These are phyloP conservation scores for Penicillium rolfsii DNA, from an alignment of 2,329 filamentous ascomycete genomes.

Conservation along the genomic window DNA sequence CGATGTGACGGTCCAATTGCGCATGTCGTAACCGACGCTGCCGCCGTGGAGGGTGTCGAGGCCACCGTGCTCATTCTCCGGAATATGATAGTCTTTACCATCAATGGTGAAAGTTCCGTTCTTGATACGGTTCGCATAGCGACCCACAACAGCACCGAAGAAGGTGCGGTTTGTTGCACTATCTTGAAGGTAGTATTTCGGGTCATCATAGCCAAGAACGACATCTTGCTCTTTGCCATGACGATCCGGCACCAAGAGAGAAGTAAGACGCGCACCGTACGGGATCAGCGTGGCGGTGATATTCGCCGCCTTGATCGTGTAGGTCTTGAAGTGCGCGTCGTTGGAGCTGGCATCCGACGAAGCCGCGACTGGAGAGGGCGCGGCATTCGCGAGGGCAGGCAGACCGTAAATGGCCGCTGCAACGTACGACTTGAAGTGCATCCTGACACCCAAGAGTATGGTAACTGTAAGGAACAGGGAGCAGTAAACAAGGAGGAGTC, in stretches of 20 bases:
- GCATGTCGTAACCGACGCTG: slow-evolving; percentile 51
- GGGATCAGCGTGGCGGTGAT: slow-evolving; percentile 55
- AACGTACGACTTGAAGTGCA: slow-evolving; percentile 42
- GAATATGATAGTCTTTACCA: slow-evolving; percentile 51
- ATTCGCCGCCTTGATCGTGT: slow-evolving; percentile 51
- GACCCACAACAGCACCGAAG: slow-evolving; percentile 54
- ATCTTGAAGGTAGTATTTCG: slow-evolving; percentile 49
- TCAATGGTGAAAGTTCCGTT: slow-evolving; percentile 60
- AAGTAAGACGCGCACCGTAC: slow-evolving; percentile 53
- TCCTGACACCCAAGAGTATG: slow-evolving; percentile 36
- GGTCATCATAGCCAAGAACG: slow-evolving; percentile 55
- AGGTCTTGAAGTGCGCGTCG: slow-evolving; percentile 44
- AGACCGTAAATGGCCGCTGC: slow-evolving; percentile 40
- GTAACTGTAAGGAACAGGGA: slow-evolving; percentile 36
- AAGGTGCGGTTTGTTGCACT: slow-evolving; percentile 52
- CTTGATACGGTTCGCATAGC: slow-evolving; percentile 60
- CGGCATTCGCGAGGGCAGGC: slow-evolving; percentile 32
- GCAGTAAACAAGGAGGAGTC: slow-evolving; percentile 35
- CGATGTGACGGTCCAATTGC: slow-evolving; percentile 54
- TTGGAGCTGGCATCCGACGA: slow-evolving; percentile 15
- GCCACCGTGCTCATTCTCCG: slow-evolving; percentile 56
- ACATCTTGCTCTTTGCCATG: slow-evolving; percentile 55
- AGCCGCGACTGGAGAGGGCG: slow-evolving; percentile 21
- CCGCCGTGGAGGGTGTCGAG: slow-evolving; percentile 58
- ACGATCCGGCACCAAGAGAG: slow-evolving; percentile 55